Evolutionary conservation across 768 basidiomycete species (phyloP), one percentile per base, ranked within the genome.

Genomic region (Russula virescens): DNA sequence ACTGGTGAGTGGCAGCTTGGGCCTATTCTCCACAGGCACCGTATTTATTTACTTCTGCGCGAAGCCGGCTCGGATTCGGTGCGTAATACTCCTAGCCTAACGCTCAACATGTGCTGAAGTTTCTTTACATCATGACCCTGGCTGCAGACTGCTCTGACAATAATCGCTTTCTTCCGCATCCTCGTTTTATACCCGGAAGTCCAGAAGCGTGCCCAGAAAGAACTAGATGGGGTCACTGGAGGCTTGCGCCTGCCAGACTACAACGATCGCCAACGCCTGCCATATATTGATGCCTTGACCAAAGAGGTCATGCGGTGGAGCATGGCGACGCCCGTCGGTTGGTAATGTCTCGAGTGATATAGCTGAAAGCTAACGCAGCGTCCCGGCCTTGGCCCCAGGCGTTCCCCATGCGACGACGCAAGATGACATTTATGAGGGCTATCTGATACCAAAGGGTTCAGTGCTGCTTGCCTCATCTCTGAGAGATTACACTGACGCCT

Each of bases 201-300:
- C 3, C 60, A 62, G 51, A 75, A 67, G 49, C 81, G 79, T 48
- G 87, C 84, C 0, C 85, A 87, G 66, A 74, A 76, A 21, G 86
- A 89, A 60, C 76, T 89, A 21, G 88, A 89, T 23, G 40, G 28
- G 0, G 79, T 86, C 19, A 73, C 83, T 18, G 82, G 82, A 16
- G 64, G 68, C 46, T 77, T 79, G 47, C 75, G 86, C 7, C 73
- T 87, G 19, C 88, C 88, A 1, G 75, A 72, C 0, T 79, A 83
- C 59, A 75, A 72, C 26, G 86, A 88, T 67, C 75, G 82, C 9
- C 60, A 72, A 2, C 74, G 69, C 2, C 70, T 88, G 52, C 83
- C 83, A 7, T 88, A 80, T 68, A 75, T 81, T 50, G 76, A 84
- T 19, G 81, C 81, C 1, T 62, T 86, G 38, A 69, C 82, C 58